A percentile compares a stretch with the other conserved stretches of the same genome.
Conservation (phyloP, 2,329 filamentous ascomycete genomes). For the Calonectria honghensis region DNA sequence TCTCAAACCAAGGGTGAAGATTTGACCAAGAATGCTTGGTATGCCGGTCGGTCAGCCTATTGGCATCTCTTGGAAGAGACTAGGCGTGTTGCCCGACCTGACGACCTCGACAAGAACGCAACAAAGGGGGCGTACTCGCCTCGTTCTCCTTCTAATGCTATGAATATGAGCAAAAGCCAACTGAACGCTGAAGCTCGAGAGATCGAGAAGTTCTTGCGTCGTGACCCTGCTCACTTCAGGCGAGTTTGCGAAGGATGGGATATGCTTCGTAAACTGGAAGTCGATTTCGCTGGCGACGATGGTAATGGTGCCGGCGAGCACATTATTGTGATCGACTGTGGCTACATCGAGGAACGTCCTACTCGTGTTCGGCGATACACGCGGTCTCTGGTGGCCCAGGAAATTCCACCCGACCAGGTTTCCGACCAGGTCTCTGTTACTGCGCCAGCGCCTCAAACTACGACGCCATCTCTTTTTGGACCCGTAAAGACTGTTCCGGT, state of each 20-base stretch:
- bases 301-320: slow-evolving; percentile 84
- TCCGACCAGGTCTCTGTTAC: slow-evolving; percentile 25
- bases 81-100: slow-evolving; percentile 80
- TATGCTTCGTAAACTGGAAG: slow-evolving; percentile 89
- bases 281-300: slow-evolving; percentile 92
- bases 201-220: slow-evolving; percentile 84
- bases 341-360: slow-evolving; percentile 75
- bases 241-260: slow-evolving; percentile 90
- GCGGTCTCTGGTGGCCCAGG: slow-evolving; percentile 56
- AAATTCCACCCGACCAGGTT: slow-evolving; percentile 30
- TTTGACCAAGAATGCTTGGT: slow-evolving; percentile 83
- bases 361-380: slow-evolving; percentile 67
- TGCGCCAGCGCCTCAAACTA: slow-evolving; percentile 30
- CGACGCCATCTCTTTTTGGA: slow-evolving; percentile 59
- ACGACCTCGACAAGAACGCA: slow-evolving; percentile 82
- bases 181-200: slow-evolving; percentile 85
- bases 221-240: slow-evolving; percentile 86
- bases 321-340: slow-evolving; percentile 84
- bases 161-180: slow-evolving; percentile 82
- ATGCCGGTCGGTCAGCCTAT: slow-evolving; percentile 83
- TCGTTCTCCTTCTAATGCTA: slow-evolving; percentile 83
- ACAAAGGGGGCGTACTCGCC: slow-evolving; percentile 87
- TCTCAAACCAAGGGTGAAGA: slow-evolving; percentile 72
- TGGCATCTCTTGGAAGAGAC: slow-evolving; percentile 90
- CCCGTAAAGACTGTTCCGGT: slow-evolving; percentile 28